Percentiles rank a stretch among this genome's conserved stretches.
These are phyloP conservation scores for Corymbia citriodora DNA, from an alignment of 441 rosid genomes.

Conservation along the genomic window DNA sequence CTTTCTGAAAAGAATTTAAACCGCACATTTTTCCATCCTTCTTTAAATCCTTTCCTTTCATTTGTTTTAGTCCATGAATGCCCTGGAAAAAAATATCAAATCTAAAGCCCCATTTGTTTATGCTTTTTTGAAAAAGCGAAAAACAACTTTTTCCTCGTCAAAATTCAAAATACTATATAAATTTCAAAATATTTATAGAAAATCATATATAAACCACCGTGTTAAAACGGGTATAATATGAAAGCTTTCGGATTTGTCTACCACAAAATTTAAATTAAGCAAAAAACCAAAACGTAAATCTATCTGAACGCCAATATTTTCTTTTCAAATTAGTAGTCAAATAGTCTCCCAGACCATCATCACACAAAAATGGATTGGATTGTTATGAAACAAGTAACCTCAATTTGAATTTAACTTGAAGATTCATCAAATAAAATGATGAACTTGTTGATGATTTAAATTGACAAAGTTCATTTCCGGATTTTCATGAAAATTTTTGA, in stretches of 20 bases:
- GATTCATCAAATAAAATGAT: background rate
- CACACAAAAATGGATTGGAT: background rate
- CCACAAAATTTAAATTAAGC: background rate
- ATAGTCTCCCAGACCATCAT: background rate
- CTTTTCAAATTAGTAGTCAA: background rate
- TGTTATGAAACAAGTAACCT: background rate
- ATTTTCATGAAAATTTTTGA: background rate
- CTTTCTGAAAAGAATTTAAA: background rate
- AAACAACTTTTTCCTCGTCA: background rate
- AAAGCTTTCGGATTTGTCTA: background rate
- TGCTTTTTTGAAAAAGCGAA: rapidly evolving
- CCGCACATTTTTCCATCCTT: background rate
- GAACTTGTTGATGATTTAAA: background rate
- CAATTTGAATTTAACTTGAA: background rate
- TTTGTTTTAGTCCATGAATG: background rate
- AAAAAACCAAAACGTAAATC: background rate
- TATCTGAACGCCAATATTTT: background rate
- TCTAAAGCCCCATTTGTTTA: background rate
- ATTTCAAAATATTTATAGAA: background rate
- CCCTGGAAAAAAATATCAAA: background rate
- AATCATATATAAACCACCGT: background rate
- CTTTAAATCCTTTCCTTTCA: background rate
- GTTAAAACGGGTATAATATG: background rate
- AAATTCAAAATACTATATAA: background rate
- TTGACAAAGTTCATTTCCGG: background rate